Percentiles rank a stretch among this genome's conserved stretches.
phyloP scores from a whole-genome alignment of 805 yeast genomes.

The Candida ovalis region DNA sequence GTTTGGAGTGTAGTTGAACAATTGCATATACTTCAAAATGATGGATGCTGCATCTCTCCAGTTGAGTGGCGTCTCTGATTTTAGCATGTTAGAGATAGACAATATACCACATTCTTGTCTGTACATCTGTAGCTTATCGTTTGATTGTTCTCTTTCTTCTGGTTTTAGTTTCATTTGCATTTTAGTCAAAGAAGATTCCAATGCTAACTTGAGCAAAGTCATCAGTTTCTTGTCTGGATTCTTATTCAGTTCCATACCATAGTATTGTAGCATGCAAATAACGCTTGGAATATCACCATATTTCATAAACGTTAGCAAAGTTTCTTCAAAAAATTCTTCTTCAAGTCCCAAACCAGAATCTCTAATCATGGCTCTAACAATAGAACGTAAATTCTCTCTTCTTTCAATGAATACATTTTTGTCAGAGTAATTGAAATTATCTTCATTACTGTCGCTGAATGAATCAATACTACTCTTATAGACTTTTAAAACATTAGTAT shows the following conservation, averaged over 20 bases:
- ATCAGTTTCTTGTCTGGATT: constrained; percentile 13
- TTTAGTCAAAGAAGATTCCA: constrained; percentile 21
- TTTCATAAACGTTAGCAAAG: constrained; percentile 20
- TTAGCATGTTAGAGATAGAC: constrained; percentile 10
- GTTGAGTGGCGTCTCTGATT: constrained; percentile 8
- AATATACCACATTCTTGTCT: constrained; percentile 19
- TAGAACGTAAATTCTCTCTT: constrained; percentile 10
- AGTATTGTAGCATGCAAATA: constrained; percentile 22
- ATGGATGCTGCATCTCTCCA: constrained; percentile 23
- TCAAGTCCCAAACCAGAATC: constrained; percentile 14
- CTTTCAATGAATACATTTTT: constrained; percentile 8
- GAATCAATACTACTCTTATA: constrained; percentile 16
- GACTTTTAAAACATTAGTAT: constrained; percentile 12
- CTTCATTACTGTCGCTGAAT: background rate
- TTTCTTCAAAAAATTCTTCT: constrained; percentile 15
- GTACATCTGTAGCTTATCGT: constrained; percentile 9
- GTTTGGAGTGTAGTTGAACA: constrained; percentile 22
- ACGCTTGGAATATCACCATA: constrained; percentile 25
- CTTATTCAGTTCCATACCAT: constrained; percentile 18
- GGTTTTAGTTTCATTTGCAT: constrained; percentile 17
- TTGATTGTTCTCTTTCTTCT: constrained; percentile 5
- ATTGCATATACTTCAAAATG: constrained; percentile 17
- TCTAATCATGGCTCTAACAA: constrained; percentile 16
- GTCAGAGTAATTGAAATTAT: constrained; percentile 3
- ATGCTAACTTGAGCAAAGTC: constrained; percentile 14